Conservation (phyloP, 2,329 filamentous ascomycete species). For the Aspergillus eucalypticola region DNA sequence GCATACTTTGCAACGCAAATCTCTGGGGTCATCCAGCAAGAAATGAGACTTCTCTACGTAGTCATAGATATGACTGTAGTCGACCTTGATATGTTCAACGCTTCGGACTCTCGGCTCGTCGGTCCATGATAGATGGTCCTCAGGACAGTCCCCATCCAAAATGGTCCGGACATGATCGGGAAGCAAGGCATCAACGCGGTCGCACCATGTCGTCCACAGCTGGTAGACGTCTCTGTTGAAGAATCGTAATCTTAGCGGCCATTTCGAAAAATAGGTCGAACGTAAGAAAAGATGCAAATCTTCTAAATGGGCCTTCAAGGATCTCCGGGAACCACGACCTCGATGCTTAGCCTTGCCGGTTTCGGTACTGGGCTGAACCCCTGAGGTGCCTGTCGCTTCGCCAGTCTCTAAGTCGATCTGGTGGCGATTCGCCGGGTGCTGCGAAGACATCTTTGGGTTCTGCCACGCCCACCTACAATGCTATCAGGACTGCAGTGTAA, state of each 20-base stretch:
- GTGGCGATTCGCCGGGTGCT: slow-evolving; percentile 1
- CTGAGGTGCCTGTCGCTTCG: slow-evolving; percentile 33
- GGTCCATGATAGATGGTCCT: slow-evolving; percentile 3
- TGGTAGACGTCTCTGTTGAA: slow-evolving; percentile 69
- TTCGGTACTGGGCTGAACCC: slow-evolving; percentile 36
- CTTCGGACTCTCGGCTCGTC: slow-evolving; percentile 34
- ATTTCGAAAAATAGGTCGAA: slow-evolving; percentile 75
- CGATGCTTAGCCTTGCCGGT: slow-evolving; percentile 43
- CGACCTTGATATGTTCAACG: slow-evolving; percentile 52
- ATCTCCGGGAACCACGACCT: slow-evolving; percentile 54
- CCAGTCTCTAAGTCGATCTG: slow-evolving; percentile 64
- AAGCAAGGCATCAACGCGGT: slow-evolving; percentile 51
- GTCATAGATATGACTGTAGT: slow-evolving; percentile 52
- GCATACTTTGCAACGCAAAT: slow-evolving; percentile 54
- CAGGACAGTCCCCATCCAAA: slow-evolving; percentile 49
- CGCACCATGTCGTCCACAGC: slow-evolving; percentile 65
- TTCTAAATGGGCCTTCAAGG: slow-evolving; percentile 68
- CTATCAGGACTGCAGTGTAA: not conserved
- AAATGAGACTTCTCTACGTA: slow-evolving; percentile 55
- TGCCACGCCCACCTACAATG: slow-evolving; percentile 80
- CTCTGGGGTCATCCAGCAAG: slow-evolving; percentile 41
- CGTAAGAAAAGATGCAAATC: slow-evolving; percentile 80
- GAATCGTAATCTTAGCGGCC: slow-evolving; percentile 81
- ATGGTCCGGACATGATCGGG: slow-evolving; percentile 55
- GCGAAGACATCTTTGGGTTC: slow-evolving; percentile 76